These are phyloP conservation scores for Penicillium sp. DNA, from an alignment of 2,329 filamentous ascomycete species.

Conservation along the genomic window DNA sequence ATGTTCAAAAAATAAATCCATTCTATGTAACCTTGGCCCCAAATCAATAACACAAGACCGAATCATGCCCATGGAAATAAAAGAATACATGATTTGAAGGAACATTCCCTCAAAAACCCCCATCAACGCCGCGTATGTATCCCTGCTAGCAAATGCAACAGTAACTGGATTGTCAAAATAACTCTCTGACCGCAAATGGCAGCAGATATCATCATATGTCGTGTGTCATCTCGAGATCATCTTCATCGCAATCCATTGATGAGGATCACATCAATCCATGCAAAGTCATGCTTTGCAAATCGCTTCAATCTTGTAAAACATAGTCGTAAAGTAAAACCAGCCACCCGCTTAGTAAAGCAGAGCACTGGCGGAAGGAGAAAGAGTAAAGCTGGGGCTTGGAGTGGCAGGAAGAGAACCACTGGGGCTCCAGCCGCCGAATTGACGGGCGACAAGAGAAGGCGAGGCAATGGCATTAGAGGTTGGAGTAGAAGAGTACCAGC, in stretches of 20 bases:
- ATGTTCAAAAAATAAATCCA: constrained; percentile 9
- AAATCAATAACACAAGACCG: constrained; percentile 5
- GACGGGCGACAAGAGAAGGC: constrained; percentile 16
- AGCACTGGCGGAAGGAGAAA: constrained; percentile 12
- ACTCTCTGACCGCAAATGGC: neutral
- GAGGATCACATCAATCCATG: constrained; percentile 12
- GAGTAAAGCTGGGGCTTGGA: constrained; percentile 15
- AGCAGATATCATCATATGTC: constrained; percentile 5
- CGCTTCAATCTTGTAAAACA: neutral
- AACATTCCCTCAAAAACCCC: neutral
- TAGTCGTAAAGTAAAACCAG: neutral
- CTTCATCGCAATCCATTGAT: constrained; percentile 13
- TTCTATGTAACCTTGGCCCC: constrained; percentile 17
- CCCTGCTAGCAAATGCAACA: neutral
- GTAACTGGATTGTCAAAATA: neutral
- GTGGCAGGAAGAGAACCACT: neutral
- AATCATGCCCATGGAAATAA: constrained; percentile 12
- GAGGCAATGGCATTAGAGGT: neutral
- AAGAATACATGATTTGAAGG: constrained; percentile 12
- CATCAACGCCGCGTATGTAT: constrained; percentile 7
- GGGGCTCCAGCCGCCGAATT: neutral
- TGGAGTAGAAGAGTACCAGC: constrained; percentile 13
- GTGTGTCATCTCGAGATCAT: constrained; percentile 8
- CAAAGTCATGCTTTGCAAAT: neutral
- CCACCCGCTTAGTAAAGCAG: constrained; percentile 16